Percentiles rank a stretch among this genome's conserved stretches.
phyloP scores from a whole-genome alignment of 2,329 filamentous ascomycete species.

The Trichoderma sp. region DNA sequence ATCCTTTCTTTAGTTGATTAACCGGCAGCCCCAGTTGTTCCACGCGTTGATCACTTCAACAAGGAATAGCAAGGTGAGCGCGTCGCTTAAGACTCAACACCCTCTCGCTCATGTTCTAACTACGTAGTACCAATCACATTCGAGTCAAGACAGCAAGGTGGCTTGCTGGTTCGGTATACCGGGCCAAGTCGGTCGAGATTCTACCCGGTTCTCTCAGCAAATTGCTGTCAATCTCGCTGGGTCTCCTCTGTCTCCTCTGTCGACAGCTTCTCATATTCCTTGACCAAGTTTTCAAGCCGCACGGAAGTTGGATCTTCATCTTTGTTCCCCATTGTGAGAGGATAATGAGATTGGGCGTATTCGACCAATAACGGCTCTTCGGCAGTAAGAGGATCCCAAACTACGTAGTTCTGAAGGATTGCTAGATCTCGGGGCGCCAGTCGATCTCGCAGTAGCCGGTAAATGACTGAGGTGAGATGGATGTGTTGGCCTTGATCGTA shows the following conservation, averaged over 20 bases:
- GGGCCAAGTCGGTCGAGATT: background rate
- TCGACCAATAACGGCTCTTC: constrained; percentile 1
- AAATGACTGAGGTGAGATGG: constrained; percentile 6
- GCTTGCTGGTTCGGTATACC: background rate
- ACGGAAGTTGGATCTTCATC: background rate
- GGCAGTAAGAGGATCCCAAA: background rate
- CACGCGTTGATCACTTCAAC: background rate
- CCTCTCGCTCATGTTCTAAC: background rate
- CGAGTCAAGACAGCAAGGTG: background rate
- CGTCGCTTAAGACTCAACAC: background rate
- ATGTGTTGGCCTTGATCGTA: constrained; percentile 18
- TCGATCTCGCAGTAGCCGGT: constrained; percentile 1
- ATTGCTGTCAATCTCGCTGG: background rate
- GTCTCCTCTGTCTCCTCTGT: background rate
- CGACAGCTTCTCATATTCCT: background rate
- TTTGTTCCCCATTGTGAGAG: background rate
- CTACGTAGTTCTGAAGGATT: background rate
- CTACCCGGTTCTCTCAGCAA: background rate
- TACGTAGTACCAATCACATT: background rate
- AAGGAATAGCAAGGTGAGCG: background rate
- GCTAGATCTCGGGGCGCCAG: background rate
- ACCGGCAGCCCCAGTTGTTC: background rate
- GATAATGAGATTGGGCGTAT: constrained; percentile 11
- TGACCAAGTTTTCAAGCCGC: constrained; percentile 6
- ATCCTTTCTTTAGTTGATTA: background rate